These are phyloP conservation scores for Trichoderma sp. DNA, from an alignment of 2,329 filamentous ascomycete species.

Conservation along the genomic window DNA sequence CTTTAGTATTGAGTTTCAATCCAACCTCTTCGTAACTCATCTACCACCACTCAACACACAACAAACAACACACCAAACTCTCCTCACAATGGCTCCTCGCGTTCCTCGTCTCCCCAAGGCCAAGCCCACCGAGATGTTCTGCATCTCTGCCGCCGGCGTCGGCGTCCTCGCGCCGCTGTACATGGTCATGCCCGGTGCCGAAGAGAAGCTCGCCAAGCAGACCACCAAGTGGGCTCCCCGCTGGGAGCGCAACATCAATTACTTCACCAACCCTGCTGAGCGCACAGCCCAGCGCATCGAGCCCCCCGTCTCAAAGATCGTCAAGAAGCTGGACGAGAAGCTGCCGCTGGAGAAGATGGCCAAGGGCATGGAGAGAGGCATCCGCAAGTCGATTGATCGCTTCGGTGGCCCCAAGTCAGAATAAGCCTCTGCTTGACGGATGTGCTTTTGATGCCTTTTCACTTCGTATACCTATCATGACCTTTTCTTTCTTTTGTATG, in stretches of 20 bases:
- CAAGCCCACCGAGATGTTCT: conserved; percentile 53
- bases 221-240: conserved; percentile 62
- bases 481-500: neutral
- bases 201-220: conserved; percentile 57
- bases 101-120: conserved; percentile 55
- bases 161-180: conserved; percentile 60
- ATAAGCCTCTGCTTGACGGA: neutral
- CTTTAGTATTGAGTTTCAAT: neutral
- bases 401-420: conserved; percentile 38
- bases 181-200: conserved; percentile 59
- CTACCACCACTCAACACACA: neutral
- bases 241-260: conserved; percentile 62
- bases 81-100: conserved; percentile 51
- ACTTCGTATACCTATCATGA: neutral
- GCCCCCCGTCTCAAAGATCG: conserved; percentile 51
- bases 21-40: neutral
- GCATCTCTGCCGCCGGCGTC: conserved; percentile 58
- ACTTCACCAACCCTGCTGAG: conserved; percentile 55
- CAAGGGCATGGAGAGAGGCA: conserved; percentile 52
- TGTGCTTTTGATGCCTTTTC: neutral
- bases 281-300: conserved; percentile 53
- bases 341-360: conserved; percentile 57
- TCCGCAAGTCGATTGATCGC: conserved; percentile 51
- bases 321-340: conserved; percentile 51
- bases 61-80: conserved; percentile 30